Base-by-base conservation (phyloP, 2,329 filamentous ascomycete species). In the Penicillium olsonii region DNA sequence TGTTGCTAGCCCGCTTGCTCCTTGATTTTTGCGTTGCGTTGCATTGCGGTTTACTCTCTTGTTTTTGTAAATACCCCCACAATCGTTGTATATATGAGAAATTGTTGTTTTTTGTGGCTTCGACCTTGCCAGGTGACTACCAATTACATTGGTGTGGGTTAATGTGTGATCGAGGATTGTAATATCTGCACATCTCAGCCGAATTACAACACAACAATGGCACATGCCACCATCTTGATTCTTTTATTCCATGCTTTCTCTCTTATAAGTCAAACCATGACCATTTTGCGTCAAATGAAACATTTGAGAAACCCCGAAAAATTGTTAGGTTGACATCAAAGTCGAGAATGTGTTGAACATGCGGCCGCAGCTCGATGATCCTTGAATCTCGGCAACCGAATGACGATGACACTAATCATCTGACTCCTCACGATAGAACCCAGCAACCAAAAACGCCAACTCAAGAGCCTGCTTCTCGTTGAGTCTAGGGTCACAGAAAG, bases 381-480 rank as follows among this genome's bases (percentile, higher is more conserved):
- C 17, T n/a, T 29, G 9, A 12, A 7, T 14, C n/a, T n/a, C n/a
- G n/a, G n/a, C n/a, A 12, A 12, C 27, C 41, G 22, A 35, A 2
- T 1, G 9, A 15, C 6, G 4, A 18, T 18, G 33, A 18, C 27
- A 14, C 31, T 33, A 59, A 17, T 47, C 44, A 39, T 67, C 66
- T 33, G 67, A 61, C 52, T 78, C 74, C 37, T 79, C 76, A 11
- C 82, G 73, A 63, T 84, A 94, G 65, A 92, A 88, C 5, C 90
- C 90, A 0, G 94, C 94, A 40, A 99, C 87, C 64, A 97, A 73
- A 70, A 99, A 99, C 0, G 94, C 92, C 68, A 97, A 73, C 76
- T 99, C 94, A 12, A 99, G 79, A 1, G 94, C 92, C 77, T 99
- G 94, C 76, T 97, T 96, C 80, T 97, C 94, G 67, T 99, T 99